A percentile compares a stretch with the other conserved stretches of the same genome.
phyloP scores from a whole-genome alignment of 2,329 filamentous ascomycete species.

The Monilinia fructigena region DNA sequence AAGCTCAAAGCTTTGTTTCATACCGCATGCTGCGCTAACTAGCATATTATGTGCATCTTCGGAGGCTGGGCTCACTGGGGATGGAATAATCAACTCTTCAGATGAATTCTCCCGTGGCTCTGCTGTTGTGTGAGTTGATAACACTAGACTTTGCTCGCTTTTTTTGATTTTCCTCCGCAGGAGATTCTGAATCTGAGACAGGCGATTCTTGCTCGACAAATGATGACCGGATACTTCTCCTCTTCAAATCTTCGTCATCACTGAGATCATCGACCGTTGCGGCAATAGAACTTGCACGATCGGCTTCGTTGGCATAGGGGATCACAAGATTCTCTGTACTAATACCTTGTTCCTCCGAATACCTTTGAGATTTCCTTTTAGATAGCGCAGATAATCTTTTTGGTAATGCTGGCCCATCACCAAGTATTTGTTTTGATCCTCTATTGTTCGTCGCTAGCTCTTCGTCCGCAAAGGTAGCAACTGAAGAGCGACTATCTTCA shows the following conservation, averaged over 20 bases:
- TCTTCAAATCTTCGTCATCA: conserved; percentile 41
- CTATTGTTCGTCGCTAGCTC: conserved; percentile 57
- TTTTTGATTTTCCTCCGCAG: neutral
- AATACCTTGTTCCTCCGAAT: conserved; percentile 32
- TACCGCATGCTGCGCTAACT: neutral
- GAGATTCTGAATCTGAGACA: neutral
- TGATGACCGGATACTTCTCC: conserved; percentile 35
- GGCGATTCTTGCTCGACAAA: conserved; percentile 27
- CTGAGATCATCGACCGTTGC: conserved; percentile 57
- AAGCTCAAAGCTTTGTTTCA: neutral
- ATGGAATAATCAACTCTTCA: neutral
- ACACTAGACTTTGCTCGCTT: neutral
- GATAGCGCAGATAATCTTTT: conserved; percentile 32
- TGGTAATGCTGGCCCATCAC: conserved; percentile 44
- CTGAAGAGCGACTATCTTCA: conserved; percentile 58
- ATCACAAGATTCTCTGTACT: conserved; percentile 48
- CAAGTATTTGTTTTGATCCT: conserved; percentile 51
- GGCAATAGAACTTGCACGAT: conserved; percentile 52
- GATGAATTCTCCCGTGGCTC: neutral
- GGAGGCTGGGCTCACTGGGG: neutral
- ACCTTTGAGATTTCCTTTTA: conserved; percentile 32
- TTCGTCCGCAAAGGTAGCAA: conserved; percentile 67
- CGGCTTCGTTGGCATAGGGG: conserved; percentile 38
- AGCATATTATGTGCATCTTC: neutral
- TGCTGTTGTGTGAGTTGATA: neutral